These are phyloP conservation scores for Peronospora belbahrii DNA, from an alignment of 352 stramenopile genomes.

Conservation along the genomic window DNA sequence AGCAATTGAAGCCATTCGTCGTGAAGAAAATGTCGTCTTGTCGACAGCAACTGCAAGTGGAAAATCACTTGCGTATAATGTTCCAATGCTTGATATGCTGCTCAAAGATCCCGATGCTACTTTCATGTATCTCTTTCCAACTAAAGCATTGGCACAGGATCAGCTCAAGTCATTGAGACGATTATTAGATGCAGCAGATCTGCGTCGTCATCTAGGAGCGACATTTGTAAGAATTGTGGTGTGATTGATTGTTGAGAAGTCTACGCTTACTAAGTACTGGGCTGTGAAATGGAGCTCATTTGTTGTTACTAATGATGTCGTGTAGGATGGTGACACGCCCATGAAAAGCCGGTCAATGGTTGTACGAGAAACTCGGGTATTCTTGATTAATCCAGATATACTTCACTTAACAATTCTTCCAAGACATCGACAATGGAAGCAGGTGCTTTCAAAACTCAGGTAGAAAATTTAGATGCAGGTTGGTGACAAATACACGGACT, in stretches of 20 bases:
- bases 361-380: conserved; percentile 84
- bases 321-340: conserved; percentile 91
- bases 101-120: conserved; percentile 45
- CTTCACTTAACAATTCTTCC: conserved; percentile 95
- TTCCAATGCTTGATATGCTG: conserved; percentile 87
- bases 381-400: conserved; percentile 99
- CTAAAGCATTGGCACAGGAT: conserved; percentile 97
- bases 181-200: conserved; percentile 52
- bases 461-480: conserved; percentile 26
- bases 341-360: conserved; percentile 85
- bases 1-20: conserved; percentile 82
- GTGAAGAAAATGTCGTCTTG: conserved; percentile 89
- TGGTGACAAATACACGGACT: neutral
- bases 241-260: neutral
- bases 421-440: conserved; percentile 86
- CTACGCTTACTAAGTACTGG: neutral
- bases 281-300: neutral
- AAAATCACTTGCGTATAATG: conserved; percentile 95
- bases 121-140: conserved; percentile 95
- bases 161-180: conserved; percentile 87
- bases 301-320: neutral
- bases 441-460: conserved; percentile 85
- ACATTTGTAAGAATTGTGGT: conserved; percentile 44
- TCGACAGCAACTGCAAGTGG: conserved; percentile 94
- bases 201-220: conserved; percentile 41